These are phyloP conservation scores for Neurospora tetrasperma DNA, from an alignment of 495 filamentous ascomycete species.

Conservation along the genomic window DNA sequence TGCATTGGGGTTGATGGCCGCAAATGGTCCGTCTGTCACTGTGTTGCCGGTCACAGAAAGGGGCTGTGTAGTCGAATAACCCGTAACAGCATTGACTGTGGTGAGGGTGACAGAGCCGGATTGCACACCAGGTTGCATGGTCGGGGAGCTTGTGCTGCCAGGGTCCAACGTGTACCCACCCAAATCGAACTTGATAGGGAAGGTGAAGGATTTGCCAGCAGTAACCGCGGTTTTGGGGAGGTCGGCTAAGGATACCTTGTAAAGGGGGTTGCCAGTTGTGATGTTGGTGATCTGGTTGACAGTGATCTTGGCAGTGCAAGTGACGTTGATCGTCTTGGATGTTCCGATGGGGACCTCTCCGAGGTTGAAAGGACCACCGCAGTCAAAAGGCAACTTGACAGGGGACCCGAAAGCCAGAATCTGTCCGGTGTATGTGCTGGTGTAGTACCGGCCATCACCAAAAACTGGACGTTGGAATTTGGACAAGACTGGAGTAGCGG, in stretches of 20 bases:
- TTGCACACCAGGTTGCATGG: slow-evolving; percentile 12
- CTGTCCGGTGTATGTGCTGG: slow-evolving; percentile 25
- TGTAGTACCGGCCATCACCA: slow-evolving; percentile 30
- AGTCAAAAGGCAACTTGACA: slow-evolving; percentile 26
- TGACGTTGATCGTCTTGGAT: slow-evolving; percentile 16
- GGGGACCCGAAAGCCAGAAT: slow-evolving; percentile 31
- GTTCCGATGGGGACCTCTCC: slow-evolving; percentile 28
- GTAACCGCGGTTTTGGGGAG: slow-evolving; percentile 23
- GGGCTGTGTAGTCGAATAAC: slow-evolving; percentile 24
- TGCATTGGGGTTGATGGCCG: slow-evolving; percentile 24
- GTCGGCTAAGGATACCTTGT: slow-evolving; percentile 21
- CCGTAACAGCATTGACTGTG: slow-evolving; percentile 11
- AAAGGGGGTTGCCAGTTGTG: slow-evolving; percentile 19
- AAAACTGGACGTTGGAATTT: slow-evolving; percentile 32
- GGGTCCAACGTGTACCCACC: slow-evolving; percentile 16
- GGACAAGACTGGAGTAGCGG: slow-evolving; percentile 13
- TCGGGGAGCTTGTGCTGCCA: slow-evolving; percentile 13
- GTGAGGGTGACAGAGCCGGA: slow-evolving; percentile 17
- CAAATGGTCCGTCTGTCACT: slow-evolving; percentile 17
- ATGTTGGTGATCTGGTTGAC: slow-evolving; percentile 23
- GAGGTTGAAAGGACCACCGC: slow-evolving; percentile 29
- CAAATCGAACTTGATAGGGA: slow-evolving; percentile 29
- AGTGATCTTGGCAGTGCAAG: slow-evolving; percentile 27
- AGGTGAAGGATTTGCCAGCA: slow-evolving; percentile 24
- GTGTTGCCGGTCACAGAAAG: slow-evolving; percentile 14